Base-by-base conservation (phyloP, 2,329 filamentous ascomycete species). In the Aureobasidium lini region DNA sequence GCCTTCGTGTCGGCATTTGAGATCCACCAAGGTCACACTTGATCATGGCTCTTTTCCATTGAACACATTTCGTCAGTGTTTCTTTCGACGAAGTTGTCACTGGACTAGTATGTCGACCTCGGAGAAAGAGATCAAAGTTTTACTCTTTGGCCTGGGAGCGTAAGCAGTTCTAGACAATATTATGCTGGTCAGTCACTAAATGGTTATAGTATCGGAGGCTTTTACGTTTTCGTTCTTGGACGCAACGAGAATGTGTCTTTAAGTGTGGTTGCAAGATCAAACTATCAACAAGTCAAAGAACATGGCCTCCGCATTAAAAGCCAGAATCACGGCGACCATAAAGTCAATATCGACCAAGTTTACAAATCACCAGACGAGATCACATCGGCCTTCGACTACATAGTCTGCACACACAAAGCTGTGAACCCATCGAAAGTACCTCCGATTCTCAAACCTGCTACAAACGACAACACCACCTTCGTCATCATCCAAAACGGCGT, bases 401-500 rank as follows among this genome's bases (percentile, higher is more conserved):
- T 80, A 37, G 63, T 80, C 31, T 73, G 79, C 54, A 73, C 72
- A 31, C 73, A 72, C 63, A 80, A 81, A 69, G 76, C 73, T 34
- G 73, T 77, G 40, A 67, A 75, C 2, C 65, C 71, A 37, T 59
- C 65, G 1, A 63, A 68, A 2, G 63, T 73, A 31, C 73, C 76
- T 3, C 65, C 69, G 4, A 73, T 63, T 64, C 73, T 80, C 59
- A 64, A 65, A 29, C 68, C 74, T 1, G 75, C 72, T 1, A 66
- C 78, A 3, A 69, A 66, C 6, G 66, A 68, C 7, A 63, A 71
- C 46, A 84, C 82, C 0, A 77, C 79, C 0, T 80, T 86, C 47
- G 81, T 83, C 10, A 77, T 86, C 1, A 77, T 85, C n/a, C 83
- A 86, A 62, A 86, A 86, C 64, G 84, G 84, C 0, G 79, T 86